Base-by-base conservation (phyloP, 441 rosid species). In the Populus tomentosa region DNA sequence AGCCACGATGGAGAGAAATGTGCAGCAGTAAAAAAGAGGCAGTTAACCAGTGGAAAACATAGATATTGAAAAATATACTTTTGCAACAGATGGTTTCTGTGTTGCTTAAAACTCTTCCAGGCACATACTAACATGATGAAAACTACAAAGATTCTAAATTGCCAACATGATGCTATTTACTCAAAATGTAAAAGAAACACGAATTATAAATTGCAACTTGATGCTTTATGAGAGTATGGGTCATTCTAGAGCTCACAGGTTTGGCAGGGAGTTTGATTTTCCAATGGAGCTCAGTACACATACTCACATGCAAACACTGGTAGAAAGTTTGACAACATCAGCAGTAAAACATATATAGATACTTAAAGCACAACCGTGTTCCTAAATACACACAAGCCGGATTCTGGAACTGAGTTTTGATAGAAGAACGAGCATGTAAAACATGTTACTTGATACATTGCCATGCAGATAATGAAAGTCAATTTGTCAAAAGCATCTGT, bases 1-100 rank as follows among this genome's bases (percentile, higher is more conserved):
- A 69, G 33, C 61, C 50, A 81, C 53, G 78, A 32, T 8, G 78
- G 36, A 46, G 71, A 63, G 38, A 71, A 36, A 77, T 70, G 36
- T 36, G 28, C 4, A 33, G 5, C n/a, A 24, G 23, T 20, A 42
- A 69, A 67, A 5, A 6, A 28, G 40, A 73, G 33, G 33, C 66
- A 56, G 62, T n/a, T 4, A 77, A 66, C 33, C 40, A 72, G 61
- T 72, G 28, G 24, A 23, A 61, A 62, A 62, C 62, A 3, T 7
- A 67, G 24, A 7, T 38, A 18, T 33, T 7, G 64, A 53, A 56
- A 59, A 50, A 32, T 56, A 18, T 3, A 66, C 21, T 38, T 30
- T 16, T 24, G 20, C 7, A 40, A 72, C 61, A 16, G 21, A 67
- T 4, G 36, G 40, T 23, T 9, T 1, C 7, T 8, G 36, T n/a